These are phyloP conservation scores for Sugiyamaella xylanicola DNA, from an alignment of 1,139 yeast genomes.

Conservation along the genomic window DNA sequence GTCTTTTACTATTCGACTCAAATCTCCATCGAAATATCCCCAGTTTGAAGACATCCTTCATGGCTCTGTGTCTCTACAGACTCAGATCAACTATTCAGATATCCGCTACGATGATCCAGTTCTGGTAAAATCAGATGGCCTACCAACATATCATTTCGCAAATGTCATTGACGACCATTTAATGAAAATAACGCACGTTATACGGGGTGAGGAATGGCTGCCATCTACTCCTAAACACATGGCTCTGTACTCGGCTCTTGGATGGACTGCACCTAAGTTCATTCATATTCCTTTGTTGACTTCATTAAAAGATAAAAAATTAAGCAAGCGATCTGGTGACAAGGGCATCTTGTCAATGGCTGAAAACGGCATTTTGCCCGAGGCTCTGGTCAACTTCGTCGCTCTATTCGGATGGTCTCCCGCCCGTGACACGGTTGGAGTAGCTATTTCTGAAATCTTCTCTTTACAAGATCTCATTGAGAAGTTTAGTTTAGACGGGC, in stretches of 20 bases:
- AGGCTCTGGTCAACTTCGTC: constrained; percentile 82
- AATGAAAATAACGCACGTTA: constrained; percentile 90
- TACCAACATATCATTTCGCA: constrained; percentile 96
- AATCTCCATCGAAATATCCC: constrained; percentile 73
- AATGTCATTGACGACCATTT: constrained; percentile 92
- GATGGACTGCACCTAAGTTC: constrained; percentile 80
- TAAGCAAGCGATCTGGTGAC: constrained; percentile 86
- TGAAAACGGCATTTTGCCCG: constrained; percentile 69
- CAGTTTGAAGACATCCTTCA: constrained; percentile 71
- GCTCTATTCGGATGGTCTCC: constrained; percentile 97
- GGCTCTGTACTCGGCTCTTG: constrained; percentile 82
- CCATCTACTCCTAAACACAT: constrained; percentile 94
- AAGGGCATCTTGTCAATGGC: constrained; percentile 64
- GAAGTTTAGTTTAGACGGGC: constrained; percentile 58
- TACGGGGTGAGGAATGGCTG: constrained; percentile 97
- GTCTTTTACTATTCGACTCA: constrained; percentile 42
- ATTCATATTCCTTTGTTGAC: constrained; percentile 91
- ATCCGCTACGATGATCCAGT: constrained; percentile 87
- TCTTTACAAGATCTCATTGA: constrained; percentile 55
- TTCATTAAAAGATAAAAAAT: constrained; percentile 69
- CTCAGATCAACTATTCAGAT: constrained; percentile 70
- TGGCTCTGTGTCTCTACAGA: constrained; percentile 74
- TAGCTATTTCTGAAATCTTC: constrained; percentile 62
- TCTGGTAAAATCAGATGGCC: constrained; percentile 82
- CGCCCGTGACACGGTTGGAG: constrained; percentile 51